Conservation (phyloP, 352 stramenopile genomes). For the Phytopythium chamaehyphon region DNA sequence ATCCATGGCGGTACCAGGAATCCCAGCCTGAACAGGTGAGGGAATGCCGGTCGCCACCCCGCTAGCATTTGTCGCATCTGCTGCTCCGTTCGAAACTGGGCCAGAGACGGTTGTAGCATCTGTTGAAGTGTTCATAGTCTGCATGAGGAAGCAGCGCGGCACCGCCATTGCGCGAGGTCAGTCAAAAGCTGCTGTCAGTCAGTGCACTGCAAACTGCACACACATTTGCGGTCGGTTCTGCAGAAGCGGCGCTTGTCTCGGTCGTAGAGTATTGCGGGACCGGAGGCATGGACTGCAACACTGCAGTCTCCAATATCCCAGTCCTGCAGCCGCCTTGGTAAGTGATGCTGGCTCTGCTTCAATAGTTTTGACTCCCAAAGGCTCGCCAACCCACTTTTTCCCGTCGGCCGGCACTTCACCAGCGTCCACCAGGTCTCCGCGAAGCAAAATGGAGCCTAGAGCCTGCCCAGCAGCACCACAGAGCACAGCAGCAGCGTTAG, state of each 20-base stretch:
- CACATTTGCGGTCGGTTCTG: constrained; percentile 24
- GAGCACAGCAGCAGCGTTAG: too few relatives aligned
- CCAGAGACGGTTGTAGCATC: neutral
- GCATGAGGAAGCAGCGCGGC: constrained; percentile 2
- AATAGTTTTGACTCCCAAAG: too few relatives aligned
- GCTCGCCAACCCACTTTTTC: too few relatives aligned
- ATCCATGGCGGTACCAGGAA: constrained; percentile 31
- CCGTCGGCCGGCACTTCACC: too few relatives aligned
- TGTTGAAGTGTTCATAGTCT: constrained; percentile 21
- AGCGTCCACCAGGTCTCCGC: too few relatives aligned
- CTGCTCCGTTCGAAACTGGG: constrained; percentile 7
- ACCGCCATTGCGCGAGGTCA: too few relatives aligned
- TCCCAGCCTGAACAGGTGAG: constrained; percentile 2
- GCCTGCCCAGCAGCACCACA: too few relatives aligned
- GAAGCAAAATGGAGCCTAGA: too few relatives aligned
- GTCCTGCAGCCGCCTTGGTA: too few relatives aligned
- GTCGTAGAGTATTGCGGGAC: constrained; percentile 68
- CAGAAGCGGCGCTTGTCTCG: constrained; percentile 26
- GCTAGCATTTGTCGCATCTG: constrained; percentile 12
- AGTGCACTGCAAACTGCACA: too few relatives aligned
- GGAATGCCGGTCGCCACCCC: constrained; percentile 8
- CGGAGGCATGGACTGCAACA: constrained; percentile 70
- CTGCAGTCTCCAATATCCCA: constrained; percentile 10
- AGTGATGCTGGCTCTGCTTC: too few relatives aligned
- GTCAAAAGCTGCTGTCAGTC: too few relatives aligned